A percentile compares a stretch with the other conserved stretches of the same genome.
phyloP scores from a whole-genome alignment of 164 flowering plant genomes.

The Vitis rupestris region DNA sequence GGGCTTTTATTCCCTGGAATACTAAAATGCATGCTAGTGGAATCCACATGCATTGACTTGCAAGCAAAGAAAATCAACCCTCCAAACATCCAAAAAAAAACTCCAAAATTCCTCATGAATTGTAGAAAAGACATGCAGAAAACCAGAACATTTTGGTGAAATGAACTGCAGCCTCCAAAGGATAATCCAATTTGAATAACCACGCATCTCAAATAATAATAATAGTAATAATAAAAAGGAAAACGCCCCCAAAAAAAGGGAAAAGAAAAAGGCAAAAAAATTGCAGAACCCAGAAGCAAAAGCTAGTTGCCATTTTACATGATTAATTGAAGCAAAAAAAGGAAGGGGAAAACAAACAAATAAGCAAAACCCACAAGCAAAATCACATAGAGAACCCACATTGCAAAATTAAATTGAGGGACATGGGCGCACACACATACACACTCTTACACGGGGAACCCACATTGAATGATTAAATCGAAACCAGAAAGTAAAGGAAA shows the following conservation, averaged over 20 bases:
- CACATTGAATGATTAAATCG: not conserved
- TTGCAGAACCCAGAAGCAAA: too few species aligned
- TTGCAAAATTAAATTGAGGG: not conserved
- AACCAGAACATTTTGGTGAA: too few species aligned
- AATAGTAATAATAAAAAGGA: too few species aligned
- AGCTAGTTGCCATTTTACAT: too few species aligned
- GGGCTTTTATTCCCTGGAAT: not conserved
- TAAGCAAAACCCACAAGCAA: not conserved
- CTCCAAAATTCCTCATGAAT: too few species aligned
- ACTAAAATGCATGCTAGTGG: not conserved
- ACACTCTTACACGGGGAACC: not conserved
- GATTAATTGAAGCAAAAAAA: too few species aligned
- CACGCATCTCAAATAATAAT: too few species aligned
- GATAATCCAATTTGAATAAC: too few species aligned
- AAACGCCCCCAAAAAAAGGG: too few species aligned
- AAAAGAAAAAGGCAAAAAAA: too few species aligned
- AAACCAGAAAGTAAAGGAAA: not conserved
- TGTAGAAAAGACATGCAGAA: too few species aligned
- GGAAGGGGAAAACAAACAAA: not conserved
- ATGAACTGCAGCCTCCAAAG: too few species aligned
- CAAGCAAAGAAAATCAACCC: not conserved
- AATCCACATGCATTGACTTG: not conserved
- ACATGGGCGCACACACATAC: not conserved
- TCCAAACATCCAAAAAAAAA: not conserved
- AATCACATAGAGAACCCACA: conserved; percentile 5